Conservation (phyloP, 257 asterid species). For the Capsicum chinense region DNA sequence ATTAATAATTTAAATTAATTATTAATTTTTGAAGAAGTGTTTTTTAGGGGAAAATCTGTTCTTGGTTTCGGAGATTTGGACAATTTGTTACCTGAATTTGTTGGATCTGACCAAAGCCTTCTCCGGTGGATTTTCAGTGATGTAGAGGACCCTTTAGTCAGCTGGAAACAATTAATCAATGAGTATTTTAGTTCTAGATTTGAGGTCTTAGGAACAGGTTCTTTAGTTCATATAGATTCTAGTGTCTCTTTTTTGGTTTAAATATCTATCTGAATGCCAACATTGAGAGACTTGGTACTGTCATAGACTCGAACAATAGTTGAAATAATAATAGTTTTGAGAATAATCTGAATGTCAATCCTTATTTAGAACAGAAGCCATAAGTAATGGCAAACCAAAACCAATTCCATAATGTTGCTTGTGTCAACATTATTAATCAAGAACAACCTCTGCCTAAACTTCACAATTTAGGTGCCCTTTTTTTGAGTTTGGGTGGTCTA, state of each 20-base stretch:
- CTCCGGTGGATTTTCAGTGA: constrained; percentile 49
- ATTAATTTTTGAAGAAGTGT: too few relatives aligned
- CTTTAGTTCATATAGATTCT: constrained; percentile 28
- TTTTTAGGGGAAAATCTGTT: constrained; percentile 36
- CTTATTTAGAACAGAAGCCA: constrained; percentile 32
- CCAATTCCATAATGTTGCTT: constrained; percentile 35
- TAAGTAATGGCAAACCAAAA: constrained; percentile 27
- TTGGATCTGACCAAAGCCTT: constrained; percentile 44
- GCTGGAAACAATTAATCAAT: constrained; percentile 37
- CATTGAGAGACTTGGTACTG: constrained; percentile 35
- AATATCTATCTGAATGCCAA: constrained; percentile 26
- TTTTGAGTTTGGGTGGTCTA: not conserved
- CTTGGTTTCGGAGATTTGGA: constrained; percentile 58
- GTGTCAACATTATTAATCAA: constrained; percentile 29
- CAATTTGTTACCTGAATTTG: constrained; percentile 47
- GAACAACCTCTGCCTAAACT: constrained; percentile 46
- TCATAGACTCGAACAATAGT: constrained; percentile 26
- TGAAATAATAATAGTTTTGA: constrained; percentile 12
- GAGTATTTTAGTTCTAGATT: constrained; percentile 37
- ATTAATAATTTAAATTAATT: too few relatives aligned
- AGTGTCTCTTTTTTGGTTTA: constrained; percentile 28
- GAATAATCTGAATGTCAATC: constrained; percentile 22
- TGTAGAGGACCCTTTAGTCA: constrained; percentile 38
- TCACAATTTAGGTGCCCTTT: constrained; percentile 38
- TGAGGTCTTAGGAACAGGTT: constrained; percentile 35